Base-by-base conservation (phyloP, 495 filamentous ascomycete genomes). In the Trichoderma erinaceum region DNA sequence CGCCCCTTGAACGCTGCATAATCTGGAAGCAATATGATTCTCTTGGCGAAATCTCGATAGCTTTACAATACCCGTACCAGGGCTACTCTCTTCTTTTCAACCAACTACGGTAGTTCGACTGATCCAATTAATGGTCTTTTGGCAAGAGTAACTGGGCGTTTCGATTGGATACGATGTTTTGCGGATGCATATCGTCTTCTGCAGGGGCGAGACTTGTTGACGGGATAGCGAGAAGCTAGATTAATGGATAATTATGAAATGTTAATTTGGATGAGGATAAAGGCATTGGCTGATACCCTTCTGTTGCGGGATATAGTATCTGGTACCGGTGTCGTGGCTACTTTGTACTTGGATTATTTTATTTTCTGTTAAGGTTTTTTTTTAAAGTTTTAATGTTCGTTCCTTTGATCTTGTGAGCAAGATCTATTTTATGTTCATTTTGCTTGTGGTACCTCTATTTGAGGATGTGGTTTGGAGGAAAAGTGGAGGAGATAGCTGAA, bases 311-410 rank as follows among this genome's bases (percentile, higher is more conserved):
- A 25, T 11, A 56, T 56, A n/a, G 50, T 11, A n/a, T n/a, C n/a
- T 56, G 50, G 50, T 11, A n/a, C 50, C n/a, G 50, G 50, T 56
- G 50, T 7, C 50, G 21, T 56, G n/a, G 50, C 50, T 56, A 56
- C n/a, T 6, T 56, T 5, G 18, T 18, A 56, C 21, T 38, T 38
- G 35, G 35, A 38, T 38, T 38, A n/a, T 23, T 25, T 56, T 21
- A 25, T 11, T 16, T 25, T 56, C 6, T n/a, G 4, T 56, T 25
- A 7, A 46, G 50, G 50, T n/a, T 23, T 56, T 16, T 10, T n/a
- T n/a, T n/a, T 56, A 3, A 18, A 18, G 16, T 56, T 25, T 56
- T n/a, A 10, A 0, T 56, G 5, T 25, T 56, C 21, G 16, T 56
- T 56, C 21, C 8, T 25, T 56, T 56, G 0, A 38, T 38, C 35